phyloP scores from a whole-genome alignment of 192 early-diverging fungal genomes.

The Gaertneriomyces sp. region DNA sequence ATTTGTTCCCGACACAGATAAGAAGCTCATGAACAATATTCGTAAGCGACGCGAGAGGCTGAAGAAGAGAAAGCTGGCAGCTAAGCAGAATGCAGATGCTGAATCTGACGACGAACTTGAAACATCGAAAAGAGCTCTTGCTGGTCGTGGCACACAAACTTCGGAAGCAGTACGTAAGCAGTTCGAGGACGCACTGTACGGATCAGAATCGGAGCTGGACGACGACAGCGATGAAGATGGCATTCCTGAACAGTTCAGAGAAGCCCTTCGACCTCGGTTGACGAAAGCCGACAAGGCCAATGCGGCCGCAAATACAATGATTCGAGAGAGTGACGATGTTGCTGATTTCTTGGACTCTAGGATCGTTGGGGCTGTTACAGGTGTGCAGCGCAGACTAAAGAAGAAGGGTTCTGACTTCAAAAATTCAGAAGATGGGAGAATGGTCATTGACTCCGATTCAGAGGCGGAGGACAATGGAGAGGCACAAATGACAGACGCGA shows the following conservation, averaged over 20 bases:
- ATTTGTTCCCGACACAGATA: constrained; percentile 80
- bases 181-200: constrained; percentile 89
- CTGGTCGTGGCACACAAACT: constrained; percentile 26
- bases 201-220: constrained; percentile 85
- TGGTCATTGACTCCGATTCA: constrained; percentile 69
- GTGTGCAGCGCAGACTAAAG: background rate
- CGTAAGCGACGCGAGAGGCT: constrained; percentile 80
- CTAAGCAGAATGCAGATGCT: constrained; percentile 36
- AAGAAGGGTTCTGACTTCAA: constrained; percentile 47
- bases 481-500: constrained; percentile 34
- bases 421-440: constrained; percentile 68
- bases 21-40: constrained; percentile 88
- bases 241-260: constrained; percentile 47
- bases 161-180: constrained; percentile 39
- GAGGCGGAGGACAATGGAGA: constrained; percentile 36
- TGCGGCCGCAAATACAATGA: constrained; percentile 24
- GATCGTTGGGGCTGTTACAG: constrained; percentile 60
- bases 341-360: constrained; percentile 89
- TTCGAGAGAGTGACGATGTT: constrained; percentile 48
- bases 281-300: constrained; percentile 7
- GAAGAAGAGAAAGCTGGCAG: constrained; percentile 67
- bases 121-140: background rate
- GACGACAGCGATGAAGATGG: constrained; percentile 60
- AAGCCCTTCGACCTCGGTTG: constrained; percentile 6
- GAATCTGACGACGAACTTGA: constrained; percentile 46